Evolutionary conservation across 768 basidiomycete genomes (phyloP), one percentile per base, ranked within the genome.

Genomic region (Hericium alpestre): DNA sequence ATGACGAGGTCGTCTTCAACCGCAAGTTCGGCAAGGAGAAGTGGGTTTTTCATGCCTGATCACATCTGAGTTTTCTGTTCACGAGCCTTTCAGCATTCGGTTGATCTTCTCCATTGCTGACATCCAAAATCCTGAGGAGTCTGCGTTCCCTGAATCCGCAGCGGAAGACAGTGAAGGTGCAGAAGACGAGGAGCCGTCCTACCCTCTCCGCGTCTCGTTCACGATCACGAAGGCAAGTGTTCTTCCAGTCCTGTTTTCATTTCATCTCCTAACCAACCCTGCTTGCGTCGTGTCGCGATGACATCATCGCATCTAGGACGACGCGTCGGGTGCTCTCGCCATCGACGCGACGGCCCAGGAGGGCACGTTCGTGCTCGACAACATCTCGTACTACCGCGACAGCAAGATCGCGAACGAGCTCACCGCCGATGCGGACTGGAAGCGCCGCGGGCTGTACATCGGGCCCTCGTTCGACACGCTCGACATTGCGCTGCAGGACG

Each of bases 61-160:
- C 32, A 32, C 9, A 1, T 32, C 2, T 32, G 9, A 32, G 6
- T 32, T 32, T 32, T 32, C 32, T 8, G 8, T 7, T 32, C 8
- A 32, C 32, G 9, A 32, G 7, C 32, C 20, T 20, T 46, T 37
- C 65, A 94, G 92, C 63, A 80, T 98, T 70, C 89, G 87, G 37
- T 69, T 94, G 66, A 85, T 92, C 70, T 96, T 98, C 80, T 92
- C 92, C 58, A 90, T 95, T 63, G 86, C 89, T 41, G 94, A 97
- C 70, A 76, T 95, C 54, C 82, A 90, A 63, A 69, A 68, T 8
- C 64, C 66, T 55, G 71, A 75, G 56, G 73, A 72, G 59, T 63
- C 69, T 11, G 67, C 71, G 48, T 65, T 70, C 27, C 48, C 16
- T 13, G 48, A 50, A 2, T 6, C 5, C 5, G 48, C 48, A 6